Evolutionary conservation across 129 eudicot genomes (phyloP).

Genomic region (Dittrichia graveolens): DNA sequence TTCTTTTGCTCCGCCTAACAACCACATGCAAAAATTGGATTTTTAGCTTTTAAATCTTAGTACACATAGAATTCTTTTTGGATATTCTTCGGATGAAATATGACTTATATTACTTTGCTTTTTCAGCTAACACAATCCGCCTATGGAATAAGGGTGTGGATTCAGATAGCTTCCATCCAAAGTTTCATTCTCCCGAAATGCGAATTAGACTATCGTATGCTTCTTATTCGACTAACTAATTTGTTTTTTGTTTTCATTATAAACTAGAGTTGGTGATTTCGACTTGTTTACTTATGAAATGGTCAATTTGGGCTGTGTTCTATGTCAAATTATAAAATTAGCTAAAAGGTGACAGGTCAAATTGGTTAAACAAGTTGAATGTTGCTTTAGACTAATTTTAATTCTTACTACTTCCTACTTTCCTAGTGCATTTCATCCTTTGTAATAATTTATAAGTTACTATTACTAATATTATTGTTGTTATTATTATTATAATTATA

Average conservation of each 20-base stretch:
- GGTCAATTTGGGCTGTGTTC: conserved; percentile 8
- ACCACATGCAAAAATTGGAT: not conserved
- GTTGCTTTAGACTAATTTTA: not conserved
- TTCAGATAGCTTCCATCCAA: conserved; percentile 97
- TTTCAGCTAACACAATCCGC: conserved; percentile 80
- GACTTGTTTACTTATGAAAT: not conserved
- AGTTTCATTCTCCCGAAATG: conserved; percentile 79
- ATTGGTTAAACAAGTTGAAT: not conserved
- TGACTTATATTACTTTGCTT: conserved; percentile 1
- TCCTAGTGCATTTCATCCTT: too few species aligned
- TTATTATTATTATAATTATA: too few species aligned
- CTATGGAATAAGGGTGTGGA: conserved; percentile 99
- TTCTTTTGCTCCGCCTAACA: not conserved
- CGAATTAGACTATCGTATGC: conserved; percentile 71
- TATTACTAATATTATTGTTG: too few species aligned
- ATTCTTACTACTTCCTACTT: too few species aligned
- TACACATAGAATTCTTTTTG: not conserved
- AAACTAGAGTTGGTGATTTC: not conserved
- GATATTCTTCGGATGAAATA: not conserved
- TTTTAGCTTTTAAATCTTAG: not conserved
- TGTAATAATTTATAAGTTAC: too few species aligned
- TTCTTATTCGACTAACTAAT: conserved; percentile 18
- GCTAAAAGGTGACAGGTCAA: not conserved
- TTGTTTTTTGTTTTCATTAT: not conserved
- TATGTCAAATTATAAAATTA: not conserved